phyloP scores from a whole-genome alignment of 345 rosid species.

The Populus davidiana region DNA sequence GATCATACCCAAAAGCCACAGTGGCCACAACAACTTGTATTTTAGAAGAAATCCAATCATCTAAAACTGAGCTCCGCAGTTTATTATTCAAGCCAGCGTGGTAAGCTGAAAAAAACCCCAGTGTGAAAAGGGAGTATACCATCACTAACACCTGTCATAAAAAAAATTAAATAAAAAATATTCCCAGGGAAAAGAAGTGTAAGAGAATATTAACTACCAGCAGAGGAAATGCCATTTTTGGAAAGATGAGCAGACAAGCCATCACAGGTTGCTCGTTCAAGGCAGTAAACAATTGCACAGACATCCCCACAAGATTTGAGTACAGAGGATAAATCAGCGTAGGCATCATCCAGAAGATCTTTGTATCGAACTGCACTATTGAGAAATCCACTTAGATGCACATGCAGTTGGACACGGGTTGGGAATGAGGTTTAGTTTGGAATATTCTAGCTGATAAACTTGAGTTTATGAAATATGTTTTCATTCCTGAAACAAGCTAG shows the following conservation, averaged over 20 bases:
- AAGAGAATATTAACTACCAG: slow-evolving; percentile 47
- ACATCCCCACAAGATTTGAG: slow-evolving; percentile 66
- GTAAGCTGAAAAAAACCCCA: slow-evolving; percentile 57
- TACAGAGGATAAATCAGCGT: slow-evolving; percentile 60
- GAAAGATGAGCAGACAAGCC: slow-evolving; percentile 72
- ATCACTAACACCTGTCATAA: neutral
- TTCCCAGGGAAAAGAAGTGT: neutral
- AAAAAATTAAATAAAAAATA: neutral
- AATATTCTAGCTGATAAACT: neutral
- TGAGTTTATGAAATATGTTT: too few relatives aligned
- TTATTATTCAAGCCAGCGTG: slow-evolving; percentile 90
- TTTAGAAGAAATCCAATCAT: slow-evolving; percentile 88
- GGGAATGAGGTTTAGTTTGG: neutral
- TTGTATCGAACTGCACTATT: slow-evolving; percentile 76
- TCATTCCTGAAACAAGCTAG: neutral
- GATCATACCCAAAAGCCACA: slow-evolving; percentile 90
- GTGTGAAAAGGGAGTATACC: slow-evolving; percentile 3
- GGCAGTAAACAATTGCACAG: slow-evolving; percentile 92
- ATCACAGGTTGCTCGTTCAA: slow-evolving; percentile 91
- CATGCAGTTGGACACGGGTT: neutral
- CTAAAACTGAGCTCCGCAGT: slow-evolving; percentile 73
- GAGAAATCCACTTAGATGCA: slow-evolving; percentile 37
- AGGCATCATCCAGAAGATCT: slow-evolving; percentile 74
- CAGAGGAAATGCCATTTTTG: slow-evolving; percentile 71
- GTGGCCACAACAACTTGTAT: slow-evolving; percentile 96